Evolutionary conservation across 1,139 yeast species (phyloP).

Genomic region (Candida tropicalis): DNA sequence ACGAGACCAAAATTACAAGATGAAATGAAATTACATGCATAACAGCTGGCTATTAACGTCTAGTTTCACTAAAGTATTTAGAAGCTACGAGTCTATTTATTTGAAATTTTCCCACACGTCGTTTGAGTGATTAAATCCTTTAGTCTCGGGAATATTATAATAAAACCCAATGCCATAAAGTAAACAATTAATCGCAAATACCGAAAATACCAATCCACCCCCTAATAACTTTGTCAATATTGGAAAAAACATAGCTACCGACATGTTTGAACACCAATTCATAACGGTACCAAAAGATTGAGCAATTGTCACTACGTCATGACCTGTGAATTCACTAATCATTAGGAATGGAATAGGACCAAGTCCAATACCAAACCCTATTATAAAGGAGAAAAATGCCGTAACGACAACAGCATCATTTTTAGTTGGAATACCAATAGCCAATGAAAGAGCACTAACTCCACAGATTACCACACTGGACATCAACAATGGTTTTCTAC

Average conservation of each 20-base stretch:
- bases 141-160: constrained; percentile 38
- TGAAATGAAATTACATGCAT: not conserved
- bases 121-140: constrained; percentile 24
- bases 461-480: constrained; percentile 68
- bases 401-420: constrained; percentile 47
- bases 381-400: constrained; percentile 69
- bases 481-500: constrained; percentile 70
- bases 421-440: constrained; percentile 56
- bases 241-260: constrained; percentile 79
- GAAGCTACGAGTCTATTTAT: not conserved
- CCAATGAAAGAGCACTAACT: constrained; percentile 56
- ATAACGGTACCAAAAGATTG: constrained; percentile 86
- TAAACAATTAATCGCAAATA: constrained; percentile 28
- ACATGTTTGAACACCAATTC: constrained; percentile 84
- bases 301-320: constrained; percentile 73
- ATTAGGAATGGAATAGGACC: constrained; percentile 91
- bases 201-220: constrained; percentile 33
- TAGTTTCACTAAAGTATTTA: not conserved
- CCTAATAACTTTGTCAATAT: constrained; percentile 27
- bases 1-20: not conserved
- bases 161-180: constrained; percentile 24
- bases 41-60: not conserved
- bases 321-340: constrained; percentile 78
- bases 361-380: constrained; percentile 80
- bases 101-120: constrained; percentile 31